Base-by-base conservation (phyloP, 306 rosid species). In the Prunus mira region DNA sequence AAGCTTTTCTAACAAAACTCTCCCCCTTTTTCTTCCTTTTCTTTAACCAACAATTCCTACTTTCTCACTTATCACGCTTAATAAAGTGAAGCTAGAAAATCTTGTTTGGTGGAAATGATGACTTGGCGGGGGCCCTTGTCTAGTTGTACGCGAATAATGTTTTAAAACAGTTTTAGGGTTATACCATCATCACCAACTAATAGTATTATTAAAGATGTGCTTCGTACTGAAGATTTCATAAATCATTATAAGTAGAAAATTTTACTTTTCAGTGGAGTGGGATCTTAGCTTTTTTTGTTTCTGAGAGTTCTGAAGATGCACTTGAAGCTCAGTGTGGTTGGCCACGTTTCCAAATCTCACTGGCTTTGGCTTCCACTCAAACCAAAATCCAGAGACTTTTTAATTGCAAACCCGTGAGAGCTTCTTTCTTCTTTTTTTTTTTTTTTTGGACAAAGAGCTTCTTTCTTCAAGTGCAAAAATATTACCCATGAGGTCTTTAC, bases 31-130 rank as follows among this genome's bases (percentile, higher is more conserved):
- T 41, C 51, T 5, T 67, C 4, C 3, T 2, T 58, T 58, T 58
- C 65, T 25, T 67, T 20, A 43, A 43, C 27, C 17, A 67, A 47
- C 57, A 14, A 46, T 24, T 67, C 67, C 12, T 63, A 15, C 45
- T 9, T 30, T 62, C 38, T 63, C 45, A 62, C 67, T 22, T 24
- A 58, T 56, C 28, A 30, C 67, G 22, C 67, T 0, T 63, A 63
- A 0, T 62, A 62, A 15, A 62, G 38, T 9, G 17, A 27, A 66
- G 28, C 14, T 56, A 20, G 78, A 14, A 74, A 50, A 78, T 65
- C 43, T 43, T 56, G 66, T 69, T 78, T 77, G 80, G 72, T 74
- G 83, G 85, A 78, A 73, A 64, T 56, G 41, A 77, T 64, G 50
- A 65, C 41, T 65, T 43, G 75, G 77, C 61, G 81, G 81, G 78